Base-by-base conservation (phyloP, 768 basidiomycete species). In the Termitomyces sp. region DNA sequence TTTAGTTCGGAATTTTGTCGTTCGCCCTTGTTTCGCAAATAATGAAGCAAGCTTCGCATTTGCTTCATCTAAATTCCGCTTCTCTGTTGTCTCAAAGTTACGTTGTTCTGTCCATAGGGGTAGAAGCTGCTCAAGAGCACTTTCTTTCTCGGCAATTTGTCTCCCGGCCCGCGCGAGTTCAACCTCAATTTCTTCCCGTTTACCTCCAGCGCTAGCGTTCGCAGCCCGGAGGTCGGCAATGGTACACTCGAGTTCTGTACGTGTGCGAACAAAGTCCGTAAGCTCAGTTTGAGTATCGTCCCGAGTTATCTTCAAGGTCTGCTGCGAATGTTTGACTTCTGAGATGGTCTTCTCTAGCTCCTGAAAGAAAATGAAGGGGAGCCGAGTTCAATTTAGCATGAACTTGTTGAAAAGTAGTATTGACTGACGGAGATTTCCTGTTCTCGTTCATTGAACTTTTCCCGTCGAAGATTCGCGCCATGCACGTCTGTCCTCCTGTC, bases 21-120 rank as follows among this genome's bases (percentile, higher is more conserved):
- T 77, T 21, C 97, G 87, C 2, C 94, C 94, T 68, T 93, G 94
- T 67, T 98, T 98, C 2, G 89, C 86, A 66, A 88, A 94, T 1
- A 99, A 75, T 0, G 88, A 82, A 0, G 81, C 78, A 3, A 98
- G 73, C 46, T 78, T 80, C 1, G 89, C 86, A 50, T 81, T 83
- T 0, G 85, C 85, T 41, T 86, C 84, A 59, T 95, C 93, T 61
- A 97, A 76, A 28, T 76, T 80, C 48, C 82, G 79, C 65, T 82
- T 81, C 72, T 87, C 83, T 45, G 78, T 66, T 46, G 67, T 71
- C 70, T 81, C 85, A 44, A 66, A 71, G 1, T 66, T 70, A 40
- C 83, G 78, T 19, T 81, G 76, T 17, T 75, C 73, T 65, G 84
- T 85, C 84, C 89, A 94, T 43, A 82, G 77, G 0, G 94, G 91